phyloP scores from a whole-genome alignment of 1,284 basidiomycete genomes.

The Dichomitus squalens region DNA sequence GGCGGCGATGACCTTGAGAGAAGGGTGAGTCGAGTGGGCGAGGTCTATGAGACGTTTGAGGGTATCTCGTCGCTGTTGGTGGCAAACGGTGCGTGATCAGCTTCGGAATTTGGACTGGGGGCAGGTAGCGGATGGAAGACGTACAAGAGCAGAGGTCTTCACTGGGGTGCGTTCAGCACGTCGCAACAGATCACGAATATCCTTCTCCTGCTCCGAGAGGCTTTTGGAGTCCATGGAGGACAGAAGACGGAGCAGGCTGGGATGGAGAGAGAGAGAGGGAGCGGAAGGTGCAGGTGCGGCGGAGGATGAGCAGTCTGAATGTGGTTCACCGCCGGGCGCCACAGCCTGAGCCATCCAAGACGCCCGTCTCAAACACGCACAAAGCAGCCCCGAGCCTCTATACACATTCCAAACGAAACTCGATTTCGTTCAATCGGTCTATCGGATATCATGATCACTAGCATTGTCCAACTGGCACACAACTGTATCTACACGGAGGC shows the following conservation, averaged over 20 bases:
- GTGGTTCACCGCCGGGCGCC: too few relatives aligned
- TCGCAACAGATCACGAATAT: slow-evolving; percentile 32
- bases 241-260: background rate
- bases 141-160: slow-evolving; percentile 29
- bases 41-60: slow-evolving; percentile 41
- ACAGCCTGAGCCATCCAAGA: background rate
- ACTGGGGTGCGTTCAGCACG: slow-evolving; percentile 35
- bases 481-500: too few relatives aligned
- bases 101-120: background rate
- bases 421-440: too few relatives aligned
- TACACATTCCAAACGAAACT: too few relatives aligned
- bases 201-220: slow-evolving; percentile 33
- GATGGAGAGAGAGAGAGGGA: background rate
- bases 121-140: slow-evolving; percentile 4
- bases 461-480: too few relatives aligned
- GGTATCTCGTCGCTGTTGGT: slow-evolving; percentile 36
- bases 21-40: slow-evolving; percentile 36
- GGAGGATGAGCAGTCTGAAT: too few relatives aligned
- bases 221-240: slow-evolving; percentile 26
- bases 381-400: background rate
- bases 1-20: slow-evolving; percentile 59
- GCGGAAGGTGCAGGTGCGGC: background rate
- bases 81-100: background rate
- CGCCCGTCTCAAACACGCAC: background rate
- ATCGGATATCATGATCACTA: too few relatives aligned